Conservation (phyloP, 2,329 filamentous ascomycete genomes). For the Colletotrichum neosansevieriae region DNA sequence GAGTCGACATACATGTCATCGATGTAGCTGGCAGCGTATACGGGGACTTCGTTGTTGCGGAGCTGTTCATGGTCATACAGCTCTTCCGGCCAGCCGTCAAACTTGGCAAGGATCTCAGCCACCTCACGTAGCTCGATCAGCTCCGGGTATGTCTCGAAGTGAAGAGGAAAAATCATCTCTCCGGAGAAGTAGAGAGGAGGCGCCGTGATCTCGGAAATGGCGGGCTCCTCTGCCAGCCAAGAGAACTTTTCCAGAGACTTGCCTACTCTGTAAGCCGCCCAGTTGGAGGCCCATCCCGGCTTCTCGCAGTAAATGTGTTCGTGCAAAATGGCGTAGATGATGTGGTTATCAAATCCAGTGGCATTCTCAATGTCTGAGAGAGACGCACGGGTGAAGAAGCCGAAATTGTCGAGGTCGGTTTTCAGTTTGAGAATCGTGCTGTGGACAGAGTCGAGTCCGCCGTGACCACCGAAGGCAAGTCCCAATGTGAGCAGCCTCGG, state of each 20-base stretch:
- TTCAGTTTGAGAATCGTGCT: slow-evolving; percentile 77
- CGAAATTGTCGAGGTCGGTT: slow-evolving; percentile 80
- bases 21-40: slow-evolving; percentile 85
- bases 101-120: slow-evolving; percentile 77
- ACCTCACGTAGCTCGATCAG: slow-evolving; percentile 76
- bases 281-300: slow-evolving; percentile 72
- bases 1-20: slow-evolving; percentile 96
- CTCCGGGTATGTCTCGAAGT: slow-evolving; percentile 85
- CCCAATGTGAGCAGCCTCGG: slow-evolving; percentile 83
- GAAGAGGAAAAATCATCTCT: slow-evolving; percentile 91
- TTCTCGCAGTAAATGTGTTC: slow-evolving; percentile 88
- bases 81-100: slow-evolving; percentile 74
- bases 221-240: slow-evolving; percentile 60
- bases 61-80: slow-evolving; percentile 83
- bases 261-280: slow-evolving; percentile 79
- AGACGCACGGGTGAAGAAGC: slow-evolving; percentile 79
- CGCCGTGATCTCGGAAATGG: slow-evolving; percentile 46
- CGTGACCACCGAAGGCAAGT: slow-evolving; percentile 82
- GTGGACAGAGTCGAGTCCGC: slow-evolving; percentile 81
- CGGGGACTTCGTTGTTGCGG: slow-evolving; percentile 81
- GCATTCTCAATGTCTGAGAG: slow-evolving; percentile 76
- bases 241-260: slow-evolving; percentile 58
- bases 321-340: slow-evolving; percentile 89
- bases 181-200: slow-evolving; percentile 83
- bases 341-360: slow-evolving; percentile 78